A percentile compares a stretch with the other conserved stretches of the same genome.
Evolutionary conservation across 2,329 filamentous ascomycete genomes (phyloP).

Genomic region (Cercospora beticola): DNA sequence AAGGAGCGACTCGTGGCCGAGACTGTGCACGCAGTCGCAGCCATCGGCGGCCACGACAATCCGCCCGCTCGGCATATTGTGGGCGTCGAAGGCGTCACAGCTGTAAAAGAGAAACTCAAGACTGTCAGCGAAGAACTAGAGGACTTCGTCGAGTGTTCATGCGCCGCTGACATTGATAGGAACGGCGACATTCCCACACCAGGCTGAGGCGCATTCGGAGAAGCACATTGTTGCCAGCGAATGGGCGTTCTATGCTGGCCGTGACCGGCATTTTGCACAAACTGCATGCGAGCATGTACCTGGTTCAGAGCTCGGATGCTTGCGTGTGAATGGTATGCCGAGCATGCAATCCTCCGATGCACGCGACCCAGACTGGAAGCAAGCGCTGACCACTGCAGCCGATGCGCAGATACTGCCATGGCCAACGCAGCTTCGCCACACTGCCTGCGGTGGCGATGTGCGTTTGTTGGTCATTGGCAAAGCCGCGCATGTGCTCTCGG

Average conservation of each 20-base stretch:
- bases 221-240: neutral
- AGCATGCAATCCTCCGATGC: constrained; percentile 2
- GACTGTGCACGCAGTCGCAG: constrained; percentile 85
- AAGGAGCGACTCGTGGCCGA: constrained; percentile 77
- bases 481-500: neutral
- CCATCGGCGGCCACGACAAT: constrained; percentile 94
- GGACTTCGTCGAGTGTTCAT: constrained; percentile 89
- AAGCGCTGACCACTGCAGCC: neutral
- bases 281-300: constrained; percentile 1
- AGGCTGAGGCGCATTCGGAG: constrained; percentile 1
- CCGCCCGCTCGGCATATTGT: constrained; percentile 93
- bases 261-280: neutral
- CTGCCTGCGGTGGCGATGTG: neutral
- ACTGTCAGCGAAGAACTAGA: constrained; percentile 95
- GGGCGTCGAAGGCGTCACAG: constrained; percentile 79
- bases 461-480: neutral
- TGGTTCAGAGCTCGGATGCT: neutral
- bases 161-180: constrained; percentile 70
- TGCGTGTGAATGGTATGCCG: neutral
- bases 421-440: neutral
- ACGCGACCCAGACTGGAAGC: neutral
- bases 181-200: constrained; percentile 21
- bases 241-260: neutral
- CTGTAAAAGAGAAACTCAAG: constrained; percentile 94
- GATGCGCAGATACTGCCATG: neutral